phyloP scores from a whole-genome alignment of 2,329 filamentous ascomycete genomes.

The Periconia sp. region DNA sequence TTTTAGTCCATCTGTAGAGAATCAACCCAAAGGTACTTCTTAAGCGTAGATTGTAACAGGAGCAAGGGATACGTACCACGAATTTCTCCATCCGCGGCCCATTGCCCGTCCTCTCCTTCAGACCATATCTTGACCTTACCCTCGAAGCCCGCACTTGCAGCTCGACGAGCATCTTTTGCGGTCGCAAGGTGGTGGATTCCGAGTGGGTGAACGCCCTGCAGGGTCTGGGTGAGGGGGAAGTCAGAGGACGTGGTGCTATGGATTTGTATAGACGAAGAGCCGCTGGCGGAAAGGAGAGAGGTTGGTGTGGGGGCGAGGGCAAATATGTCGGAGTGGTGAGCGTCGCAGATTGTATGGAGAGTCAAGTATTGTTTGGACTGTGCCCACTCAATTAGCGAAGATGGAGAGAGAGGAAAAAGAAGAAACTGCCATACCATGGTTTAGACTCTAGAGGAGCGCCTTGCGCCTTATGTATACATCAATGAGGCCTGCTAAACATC shows the following conservation, averaged over 20 bases:
- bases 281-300: slow-evolving; percentile 79
- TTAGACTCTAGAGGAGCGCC: not conserved
- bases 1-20: slow-evolving; percentile 52
- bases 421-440: slow-evolving; percentile 13
- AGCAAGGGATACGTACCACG: slow-evolving; percentile 40
- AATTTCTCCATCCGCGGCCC: slow-evolving; percentile 54
- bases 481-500: slow-evolving; percentile 21
- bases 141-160: slow-evolving; percentile 84
- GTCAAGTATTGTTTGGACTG: slow-evolving; percentile 99
- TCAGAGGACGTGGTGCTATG: slow-evolving; percentile 71
- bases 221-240: slow-evolving; percentile 77
- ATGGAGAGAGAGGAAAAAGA: not conserved
- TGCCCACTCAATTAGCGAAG: slow-evolving; percentile 11
- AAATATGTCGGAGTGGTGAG: slow-evolving; percentile 83
- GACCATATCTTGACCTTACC: slow-evolving; percentile 87
- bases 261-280: slow-evolving; percentile 78
- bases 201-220: slow-evolving; percentile 78
- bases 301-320: slow-evolving; percentile 74
- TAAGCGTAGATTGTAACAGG: not conserved
- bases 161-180: slow-evolving; percentile 62
- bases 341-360: slow-evolving; percentile 85
- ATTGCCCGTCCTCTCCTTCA: slow-evolving; percentile 54
- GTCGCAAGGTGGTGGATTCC: slow-evolving; percentile 89
- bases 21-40: slow-evolving; percentile 2
- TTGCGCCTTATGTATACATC: not conserved